A percentile compares a stretch with the other conserved stretches of the same genome.
phyloP scores from a whole-genome alignment of 1,284 basidiomycete genomes.

The Ustilago cynodontis region DNA sequence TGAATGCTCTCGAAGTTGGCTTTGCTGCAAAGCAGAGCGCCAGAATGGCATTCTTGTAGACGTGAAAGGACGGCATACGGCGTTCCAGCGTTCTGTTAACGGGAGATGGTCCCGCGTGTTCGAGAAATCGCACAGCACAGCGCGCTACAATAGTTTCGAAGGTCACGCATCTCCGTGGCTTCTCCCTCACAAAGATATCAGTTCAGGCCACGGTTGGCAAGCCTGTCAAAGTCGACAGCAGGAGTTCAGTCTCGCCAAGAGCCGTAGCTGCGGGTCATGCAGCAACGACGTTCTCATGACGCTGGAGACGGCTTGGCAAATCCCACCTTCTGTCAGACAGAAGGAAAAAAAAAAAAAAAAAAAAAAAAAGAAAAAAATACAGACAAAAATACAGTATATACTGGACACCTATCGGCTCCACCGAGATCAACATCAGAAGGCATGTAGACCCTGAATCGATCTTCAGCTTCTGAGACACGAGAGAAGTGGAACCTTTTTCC shows the following conservation, averaged over 20 bases:
- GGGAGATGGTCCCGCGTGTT: no score
- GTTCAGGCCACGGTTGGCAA: background rate
- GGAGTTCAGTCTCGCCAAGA: background rate
- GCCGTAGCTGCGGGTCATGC: background rate
- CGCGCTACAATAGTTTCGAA: background rate
- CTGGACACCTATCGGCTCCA: background rate
- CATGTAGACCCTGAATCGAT: background rate
- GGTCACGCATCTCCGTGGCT: background rate
- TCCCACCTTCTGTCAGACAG: background rate
- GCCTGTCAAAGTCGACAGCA: background rate
- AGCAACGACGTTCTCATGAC: background rate
- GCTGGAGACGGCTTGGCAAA: background rate
- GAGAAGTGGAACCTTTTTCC: background rate
- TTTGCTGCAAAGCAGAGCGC: no score
- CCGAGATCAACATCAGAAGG: background rate
- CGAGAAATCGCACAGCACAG: background rate
- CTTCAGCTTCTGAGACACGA: background rate
- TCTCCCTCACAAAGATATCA: background rate
- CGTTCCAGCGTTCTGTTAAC: no score
- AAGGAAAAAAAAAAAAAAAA: background rate
- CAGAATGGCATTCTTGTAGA: no score
- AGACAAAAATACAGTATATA: background rate
- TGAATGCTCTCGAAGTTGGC: no score
- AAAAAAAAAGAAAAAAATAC: background rate
- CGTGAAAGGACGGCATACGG: no score